Conservation (phyloP, 495 filamentous ascomycete genomes). For the Talaromyces wortmannii region DNA sequence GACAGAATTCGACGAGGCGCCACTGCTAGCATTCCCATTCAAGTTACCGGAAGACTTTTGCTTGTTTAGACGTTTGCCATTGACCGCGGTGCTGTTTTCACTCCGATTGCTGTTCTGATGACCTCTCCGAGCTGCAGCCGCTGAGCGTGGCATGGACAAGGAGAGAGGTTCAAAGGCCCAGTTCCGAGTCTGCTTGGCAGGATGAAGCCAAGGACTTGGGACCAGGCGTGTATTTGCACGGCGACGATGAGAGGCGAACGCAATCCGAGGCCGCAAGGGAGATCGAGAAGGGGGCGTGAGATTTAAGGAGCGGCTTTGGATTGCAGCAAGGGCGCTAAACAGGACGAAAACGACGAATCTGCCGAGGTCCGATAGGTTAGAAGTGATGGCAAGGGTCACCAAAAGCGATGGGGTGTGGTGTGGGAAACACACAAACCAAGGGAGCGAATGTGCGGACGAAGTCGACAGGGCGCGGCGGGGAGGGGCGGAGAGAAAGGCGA, state of each 20-base stretch:
- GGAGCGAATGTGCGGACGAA: too few species aligned
- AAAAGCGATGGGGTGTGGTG: too few species aligned
- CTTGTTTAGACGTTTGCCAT: constrained; percentile 72
- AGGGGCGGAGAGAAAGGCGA: too few species aligned
- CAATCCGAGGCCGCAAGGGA: background rate
- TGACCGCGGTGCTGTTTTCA: constrained; percentile 80
- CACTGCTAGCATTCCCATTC: constrained; percentile 45
- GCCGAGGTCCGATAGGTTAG: too few species aligned
- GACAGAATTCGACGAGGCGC: constrained; percentile 38
- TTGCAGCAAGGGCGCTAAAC: too few species aligned
- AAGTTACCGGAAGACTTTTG: constrained; percentile 58
- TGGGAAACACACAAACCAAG: too few species aligned
- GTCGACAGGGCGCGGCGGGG: too few species aligned
- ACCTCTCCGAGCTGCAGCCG: constrained; percentile 54
- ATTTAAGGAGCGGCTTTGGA: too few species aligned
- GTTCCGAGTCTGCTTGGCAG: constrained; percentile 49
- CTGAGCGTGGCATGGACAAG: constrained; percentile 67
- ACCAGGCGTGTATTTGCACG: constrained; percentile 27
- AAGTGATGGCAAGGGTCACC: too few species aligned
- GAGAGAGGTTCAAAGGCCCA: constrained; percentile 29
- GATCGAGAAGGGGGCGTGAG: too few species aligned
- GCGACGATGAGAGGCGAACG: background rate
- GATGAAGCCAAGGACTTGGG: constrained; percentile 43
- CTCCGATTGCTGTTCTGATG: constrained; percentile 58
- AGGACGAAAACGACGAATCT: too few species aligned